phyloP scores from a whole-genome alignment of 2,329 filamentous ascomycete genomes.

The Tolypocladium nubicola region DNA sequence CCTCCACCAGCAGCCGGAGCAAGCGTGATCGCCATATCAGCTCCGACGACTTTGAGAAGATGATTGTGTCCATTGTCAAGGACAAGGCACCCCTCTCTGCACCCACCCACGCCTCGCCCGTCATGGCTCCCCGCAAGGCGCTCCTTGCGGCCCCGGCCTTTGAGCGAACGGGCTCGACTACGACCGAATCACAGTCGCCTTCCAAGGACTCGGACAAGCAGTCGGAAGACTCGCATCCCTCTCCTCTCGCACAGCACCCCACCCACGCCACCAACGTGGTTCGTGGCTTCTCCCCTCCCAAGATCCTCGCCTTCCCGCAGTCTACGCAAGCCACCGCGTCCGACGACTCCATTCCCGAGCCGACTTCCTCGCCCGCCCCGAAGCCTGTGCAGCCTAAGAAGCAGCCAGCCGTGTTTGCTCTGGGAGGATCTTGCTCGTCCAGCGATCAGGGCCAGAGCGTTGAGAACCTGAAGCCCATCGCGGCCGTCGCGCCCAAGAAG shows the following conservation, averaged over 20 bases:
- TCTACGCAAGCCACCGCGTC: constrained; percentile 37
- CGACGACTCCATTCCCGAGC: constrained; percentile 49
- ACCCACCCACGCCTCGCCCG: constrained; percentile 16
- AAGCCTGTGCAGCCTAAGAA: constrained; percentile 62
- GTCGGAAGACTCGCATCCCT: constrained; percentile 17
- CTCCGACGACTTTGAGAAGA: constrained; percentile 85
- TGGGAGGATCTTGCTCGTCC: constrained; percentile 77
- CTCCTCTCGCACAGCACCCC: constrained; percentile 17
- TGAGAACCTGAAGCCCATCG: constrained; percentile 27
- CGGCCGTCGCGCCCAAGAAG: constrained; percentile 19
- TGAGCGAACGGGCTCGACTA: constrained; percentile 32
- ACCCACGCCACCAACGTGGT: constrained; percentile 51
- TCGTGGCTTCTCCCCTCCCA: constrained; percentile 74
- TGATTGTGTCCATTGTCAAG: constrained; percentile 87
- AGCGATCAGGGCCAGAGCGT: constrained; percentile 40
- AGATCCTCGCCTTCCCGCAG: constrained; percentile 43
- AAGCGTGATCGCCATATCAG: constrained; percentile 83
- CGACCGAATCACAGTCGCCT: constrained; percentile 31
- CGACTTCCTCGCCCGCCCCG: constrained; percentile 41
- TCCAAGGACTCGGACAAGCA: constrained; percentile 49
- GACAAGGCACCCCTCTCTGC: constrained; percentile 55
- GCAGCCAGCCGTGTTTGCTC: constrained; percentile 50
- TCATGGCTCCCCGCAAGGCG: constrained; percentile 31
- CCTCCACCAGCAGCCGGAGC: constrained; percentile 57
- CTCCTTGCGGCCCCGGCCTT: constrained; percentile 19